A percentile compares a stretch with the other conserved stretches of the same genome.
Evolutionary conservation across 495 filamentous ascomycete species (phyloP).

Genomic region (Neurospora sp.): DNA sequence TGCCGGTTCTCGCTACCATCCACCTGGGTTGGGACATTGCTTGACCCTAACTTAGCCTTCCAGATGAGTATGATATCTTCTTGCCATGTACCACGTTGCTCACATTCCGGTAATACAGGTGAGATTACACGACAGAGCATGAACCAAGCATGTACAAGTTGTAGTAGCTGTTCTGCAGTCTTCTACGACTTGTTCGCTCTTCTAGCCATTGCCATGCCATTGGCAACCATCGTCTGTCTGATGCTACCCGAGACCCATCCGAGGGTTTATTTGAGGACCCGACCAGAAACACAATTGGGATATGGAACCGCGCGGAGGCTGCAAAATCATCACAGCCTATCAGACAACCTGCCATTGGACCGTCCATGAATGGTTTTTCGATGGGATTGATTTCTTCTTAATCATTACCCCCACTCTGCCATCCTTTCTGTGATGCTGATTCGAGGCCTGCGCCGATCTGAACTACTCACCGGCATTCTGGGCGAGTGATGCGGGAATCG

Average conservation of each 20-base stretch:
- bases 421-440: background rate
- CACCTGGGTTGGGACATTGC: background rate
- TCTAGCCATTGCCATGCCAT: background rate
- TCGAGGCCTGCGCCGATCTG: background rate
- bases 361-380: background rate
- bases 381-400: background rate
- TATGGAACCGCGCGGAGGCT: background rate
- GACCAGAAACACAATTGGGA: background rate
- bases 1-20: background rate
- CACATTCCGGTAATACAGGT: background rate
- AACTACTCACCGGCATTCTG: background rate
- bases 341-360: background rate
- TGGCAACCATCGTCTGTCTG: slow-evolving; percentile 15
- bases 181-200: background rate
- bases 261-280: slow-evolving; percentile 3
- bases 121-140: slow-evolving; percentile 12
- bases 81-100: background rate
- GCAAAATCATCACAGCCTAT: background rate
- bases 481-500: background rate
- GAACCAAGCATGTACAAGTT: slow-evolving; percentile 9
- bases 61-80: background rate
- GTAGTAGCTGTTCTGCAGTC: slow-evolving; percentile 13
- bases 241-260: slow-evolving; percentile 10
- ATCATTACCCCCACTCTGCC: background rate
- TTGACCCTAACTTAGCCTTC: background rate